These are phyloP conservation scores for Triticum timopheevii DNA, from an alignment of 176 grass and related monocot species.

Conservation along the genomic window DNA sequence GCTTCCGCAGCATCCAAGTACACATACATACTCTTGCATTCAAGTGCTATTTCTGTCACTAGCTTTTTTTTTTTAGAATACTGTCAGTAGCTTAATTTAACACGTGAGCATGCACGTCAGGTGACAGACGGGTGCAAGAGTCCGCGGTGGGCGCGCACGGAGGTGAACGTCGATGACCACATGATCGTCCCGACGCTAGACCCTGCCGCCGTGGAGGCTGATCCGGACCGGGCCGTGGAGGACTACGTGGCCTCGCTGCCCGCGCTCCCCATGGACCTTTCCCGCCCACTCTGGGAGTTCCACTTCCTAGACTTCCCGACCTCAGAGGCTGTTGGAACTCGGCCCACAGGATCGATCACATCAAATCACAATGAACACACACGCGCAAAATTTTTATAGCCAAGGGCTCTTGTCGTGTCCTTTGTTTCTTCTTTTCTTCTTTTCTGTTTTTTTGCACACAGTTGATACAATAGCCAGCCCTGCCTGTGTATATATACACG, in stretches of 20 bases:
- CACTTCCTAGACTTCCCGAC: conserved; percentile 68
- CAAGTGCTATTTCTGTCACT: background rate
- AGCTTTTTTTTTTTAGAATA: too few species aligned
- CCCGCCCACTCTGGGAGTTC: conserved; percentile 58
- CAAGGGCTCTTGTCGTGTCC: too few species aligned
- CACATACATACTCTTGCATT: too few species aligned
- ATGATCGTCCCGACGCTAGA: conserved; percentile 45
- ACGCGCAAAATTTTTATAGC: too few species aligned
- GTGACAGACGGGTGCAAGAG: background rate
- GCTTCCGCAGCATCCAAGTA: conserved; percentile 73
- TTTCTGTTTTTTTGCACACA: too few species aligned
- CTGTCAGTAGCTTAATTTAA: too few species aligned
- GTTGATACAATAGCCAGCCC: too few species aligned
- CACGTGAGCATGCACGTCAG: too few species aligned
- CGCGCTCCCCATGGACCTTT: conserved; percentile 24
- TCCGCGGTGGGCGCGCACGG: conserved; percentile 41
- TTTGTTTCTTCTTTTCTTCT: too few species aligned
- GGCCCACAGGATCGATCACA: too few species aligned
- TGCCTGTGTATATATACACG: too few species aligned
- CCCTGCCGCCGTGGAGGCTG: background rate
- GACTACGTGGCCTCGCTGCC: conserved; percentile 51
- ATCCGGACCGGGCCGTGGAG: conserved; percentile 38
- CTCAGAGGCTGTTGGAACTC: conserved; percentile 29
- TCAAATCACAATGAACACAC: too few species aligned
- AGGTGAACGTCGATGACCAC: conserved; percentile 48